Conservation (phyloP, 2,329 filamentous ascomycete species). For the Polytolypa hystricis region DNA sequence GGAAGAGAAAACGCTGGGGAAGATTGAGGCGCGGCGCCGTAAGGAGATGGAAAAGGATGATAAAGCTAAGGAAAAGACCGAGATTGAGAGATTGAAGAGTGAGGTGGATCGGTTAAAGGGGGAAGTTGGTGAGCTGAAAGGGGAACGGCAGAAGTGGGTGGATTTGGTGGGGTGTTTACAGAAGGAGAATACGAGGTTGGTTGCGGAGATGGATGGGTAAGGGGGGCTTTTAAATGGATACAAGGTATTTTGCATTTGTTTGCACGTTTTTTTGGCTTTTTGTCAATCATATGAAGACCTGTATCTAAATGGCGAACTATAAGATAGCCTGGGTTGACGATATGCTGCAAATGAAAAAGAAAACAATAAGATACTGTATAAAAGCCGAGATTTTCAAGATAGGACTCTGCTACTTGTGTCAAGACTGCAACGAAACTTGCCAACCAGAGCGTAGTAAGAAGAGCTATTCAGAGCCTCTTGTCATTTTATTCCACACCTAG, state of each 20-base stretch:
- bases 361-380: no score
- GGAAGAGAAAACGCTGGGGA: conserved; percentile 30
- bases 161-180: conserved; percentile 45
- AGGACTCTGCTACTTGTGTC: no score
- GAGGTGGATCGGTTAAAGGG: conserved; percentile 37
- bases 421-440: no score
- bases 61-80: conserved; percentile 29
- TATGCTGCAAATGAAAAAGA: no score
- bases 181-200: conserved; percentile 44
- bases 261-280: neutral
- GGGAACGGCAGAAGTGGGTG: conserved; percentile 40
- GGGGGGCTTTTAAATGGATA: no score
- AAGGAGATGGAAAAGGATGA: conserved; percentile 34
- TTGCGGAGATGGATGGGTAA: conserved; percentile 7
- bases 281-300: neutral
- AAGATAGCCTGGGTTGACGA: no score
- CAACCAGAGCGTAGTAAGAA: no score
- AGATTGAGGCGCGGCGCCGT: conserved; percentile 27
- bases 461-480: no score
- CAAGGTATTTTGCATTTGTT: no score
- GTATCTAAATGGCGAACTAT: no score
- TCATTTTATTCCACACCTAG: no score
- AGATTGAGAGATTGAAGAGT: conserved; percentile 37
- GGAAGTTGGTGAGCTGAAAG: conserved; percentile 37
- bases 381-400: no score